Percentiles rank a stretch among this genome's conserved stretches.
phyloP scores from a whole-genome alignment of 225 moss, liverwort and hornwort species.

The Polytrichum formosum region DNA sequence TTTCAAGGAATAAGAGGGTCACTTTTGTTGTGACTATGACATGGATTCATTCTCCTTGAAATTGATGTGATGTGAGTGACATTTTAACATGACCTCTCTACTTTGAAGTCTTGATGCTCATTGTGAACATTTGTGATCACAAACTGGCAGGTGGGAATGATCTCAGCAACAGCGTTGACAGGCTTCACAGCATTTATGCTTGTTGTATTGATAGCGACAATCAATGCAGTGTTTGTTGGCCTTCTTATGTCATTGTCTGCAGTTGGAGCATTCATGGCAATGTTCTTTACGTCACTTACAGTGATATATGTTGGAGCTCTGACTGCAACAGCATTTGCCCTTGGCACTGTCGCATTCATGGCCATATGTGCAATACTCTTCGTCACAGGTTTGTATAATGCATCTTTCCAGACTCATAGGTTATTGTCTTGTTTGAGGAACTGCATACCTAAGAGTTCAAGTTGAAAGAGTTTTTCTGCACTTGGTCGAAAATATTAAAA shows the following conservation, averaged over 20 bases:
- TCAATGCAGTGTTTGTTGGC: constrained; percentile 58
- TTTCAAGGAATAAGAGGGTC: too few relatives aligned
- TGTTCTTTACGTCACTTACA: constrained; percentile 72
- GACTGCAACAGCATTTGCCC: constrained; percentile 50
- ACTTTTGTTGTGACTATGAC: too few relatives aligned
- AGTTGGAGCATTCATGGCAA: constrained; percentile 65
- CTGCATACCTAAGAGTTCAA: background rate
- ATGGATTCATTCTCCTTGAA: too few relatives aligned
- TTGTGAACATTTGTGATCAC: background rate
- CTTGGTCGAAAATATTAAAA: too few relatives aligned
- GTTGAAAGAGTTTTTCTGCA: background rate
- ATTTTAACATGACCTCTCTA: too few relatives aligned
- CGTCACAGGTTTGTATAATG: constrained; percentile 59
- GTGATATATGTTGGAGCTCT: constrained; percentile 72
- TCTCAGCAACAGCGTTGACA: constrained; percentile 52
- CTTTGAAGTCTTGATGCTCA: background rate
- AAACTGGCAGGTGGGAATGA: constrained; percentile 59
- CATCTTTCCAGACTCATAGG: constrained; percentile 3
- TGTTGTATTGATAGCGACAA: constrained; percentile 67
- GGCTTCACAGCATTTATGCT: constrained; percentile 72
- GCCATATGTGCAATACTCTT: constrained; percentile 51
- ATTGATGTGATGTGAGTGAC: too few relatives aligned
- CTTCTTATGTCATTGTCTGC: constrained; percentile 70
- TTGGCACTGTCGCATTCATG: constrained; percentile 60
- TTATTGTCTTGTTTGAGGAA: background rate